phyloP scores from a whole-genome alignment of 2,329 filamentous ascomycete genomes.

The Cercospora nicotianae region DNA sequence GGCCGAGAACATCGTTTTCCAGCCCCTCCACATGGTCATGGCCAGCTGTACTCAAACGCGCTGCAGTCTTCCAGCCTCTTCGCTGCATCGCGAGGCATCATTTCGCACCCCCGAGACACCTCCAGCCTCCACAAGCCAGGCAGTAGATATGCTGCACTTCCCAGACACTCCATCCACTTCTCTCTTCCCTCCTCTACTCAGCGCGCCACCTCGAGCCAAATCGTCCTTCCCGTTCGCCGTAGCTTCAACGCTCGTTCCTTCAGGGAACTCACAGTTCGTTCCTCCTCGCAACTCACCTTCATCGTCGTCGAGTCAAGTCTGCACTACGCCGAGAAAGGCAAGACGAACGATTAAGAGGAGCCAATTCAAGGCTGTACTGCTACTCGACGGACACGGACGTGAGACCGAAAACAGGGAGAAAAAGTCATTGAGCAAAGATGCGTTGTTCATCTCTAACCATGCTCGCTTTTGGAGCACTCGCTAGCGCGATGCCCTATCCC shows the following conservation, averaged over 20 bases:
- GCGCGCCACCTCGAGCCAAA: neutral
- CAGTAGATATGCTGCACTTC: neutral
- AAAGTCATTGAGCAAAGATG: neutral
- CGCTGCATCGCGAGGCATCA: neutral
- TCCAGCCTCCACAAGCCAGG: neutral
- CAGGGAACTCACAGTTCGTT: neutral
- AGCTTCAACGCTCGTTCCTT: slow-evolving; percentile 4
- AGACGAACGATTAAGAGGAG: neutral
- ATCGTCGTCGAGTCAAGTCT: neutral
- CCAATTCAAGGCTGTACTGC: neutral
- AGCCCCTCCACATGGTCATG: neutral
- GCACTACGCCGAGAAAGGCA: neutral
- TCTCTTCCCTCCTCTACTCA: neutral
- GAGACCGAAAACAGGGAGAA: neutral
- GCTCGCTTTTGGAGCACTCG: slow-evolving; percentile 6
- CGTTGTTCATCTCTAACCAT: slow-evolving; percentile 7
- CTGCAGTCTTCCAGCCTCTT: neutral
- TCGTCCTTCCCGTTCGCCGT: neutral
- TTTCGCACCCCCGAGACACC: neutral
- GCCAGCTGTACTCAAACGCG: neutral
- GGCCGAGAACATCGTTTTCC: neutral
- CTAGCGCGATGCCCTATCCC: slow-evolving; percentile 3
- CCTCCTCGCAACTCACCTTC: neutral
- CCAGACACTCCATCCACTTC: slow-evolving; percentile 4
- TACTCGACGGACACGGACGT: neutral